Conservation (phyloP, 2,329 filamentous ascomycete species). For the Thelonectria rubi region DNA sequence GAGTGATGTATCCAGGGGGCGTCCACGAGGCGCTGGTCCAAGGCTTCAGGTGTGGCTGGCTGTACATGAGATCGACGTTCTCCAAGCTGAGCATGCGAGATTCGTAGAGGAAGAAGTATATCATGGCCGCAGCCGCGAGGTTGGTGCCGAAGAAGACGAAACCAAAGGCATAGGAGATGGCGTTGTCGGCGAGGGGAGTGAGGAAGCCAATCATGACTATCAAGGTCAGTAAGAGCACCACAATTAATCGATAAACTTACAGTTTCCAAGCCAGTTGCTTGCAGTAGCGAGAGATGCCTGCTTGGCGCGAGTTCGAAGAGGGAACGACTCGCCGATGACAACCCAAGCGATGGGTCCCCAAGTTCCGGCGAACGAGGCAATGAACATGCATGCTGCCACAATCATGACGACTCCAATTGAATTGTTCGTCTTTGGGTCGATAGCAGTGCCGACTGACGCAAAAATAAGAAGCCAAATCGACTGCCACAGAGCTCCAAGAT, state of each 20-base stretch:
- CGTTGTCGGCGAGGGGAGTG: slow-evolving; percentile 70
- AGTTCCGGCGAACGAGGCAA: slow-evolving; percentile 73
- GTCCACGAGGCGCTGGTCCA: slow-evolving; percentile 67
- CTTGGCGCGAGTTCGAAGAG: slow-evolving; percentile 63
- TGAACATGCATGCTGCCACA: slow-evolving; percentile 77
- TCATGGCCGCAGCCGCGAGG: slow-evolving; percentile 64
- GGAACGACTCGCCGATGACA: slow-evolving; percentile 73
- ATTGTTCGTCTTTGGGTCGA: slow-evolving; percentile 53
- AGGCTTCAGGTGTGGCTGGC: slow-evolving; percentile 64
- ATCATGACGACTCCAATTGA: slow-evolving; percentile 73
- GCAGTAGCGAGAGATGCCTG: slow-evolving; percentile 64
- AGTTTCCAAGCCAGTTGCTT: slow-evolving; percentile 69
- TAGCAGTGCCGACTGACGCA: slow-evolving; percentile 62
- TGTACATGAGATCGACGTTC: slow-evolving; percentile 77
- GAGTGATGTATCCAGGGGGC: slow-evolving; percentile 55
- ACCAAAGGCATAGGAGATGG: slow-evolving; percentile 70
- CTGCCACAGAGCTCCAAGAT: slow-evolving; percentile 74
- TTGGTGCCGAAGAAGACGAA: slow-evolving; percentile 73
- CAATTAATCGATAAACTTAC: slow-evolving; percentile 34
- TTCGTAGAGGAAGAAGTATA: slow-evolving; percentile 77
- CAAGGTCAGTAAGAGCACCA: slow-evolving; percentile 18
- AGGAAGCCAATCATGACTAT: slow-evolving; percentile 71
- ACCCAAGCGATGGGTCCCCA: slow-evolving; percentile 78
- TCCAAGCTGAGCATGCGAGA: slow-evolving; percentile 72
- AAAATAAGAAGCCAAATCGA: slow-evolving; percentile 72